Percentiles rank a stretch among this genome's conserved stretches.
phyloP scores from a whole-genome alignment of 257 asterid species.

The Galeopsis tetrahit region DNA sequence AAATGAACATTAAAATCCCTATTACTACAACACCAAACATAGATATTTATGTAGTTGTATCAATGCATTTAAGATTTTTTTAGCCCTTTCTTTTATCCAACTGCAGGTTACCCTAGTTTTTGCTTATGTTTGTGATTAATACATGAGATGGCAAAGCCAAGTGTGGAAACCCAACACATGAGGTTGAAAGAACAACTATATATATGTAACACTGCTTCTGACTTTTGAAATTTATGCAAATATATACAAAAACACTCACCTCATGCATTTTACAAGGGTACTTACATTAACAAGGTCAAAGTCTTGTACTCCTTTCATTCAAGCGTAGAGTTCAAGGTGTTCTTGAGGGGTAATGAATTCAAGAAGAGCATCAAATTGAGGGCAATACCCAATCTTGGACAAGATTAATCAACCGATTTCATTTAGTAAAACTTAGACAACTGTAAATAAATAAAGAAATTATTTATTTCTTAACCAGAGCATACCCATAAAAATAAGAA shows the following conservation, averaged over 20 bases:
- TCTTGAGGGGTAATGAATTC: constrained; percentile 83
- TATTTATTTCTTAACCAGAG: constrained; percentile 11
- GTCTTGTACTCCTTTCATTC: constrained; percentile 93
- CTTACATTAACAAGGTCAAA: constrained; percentile 73
- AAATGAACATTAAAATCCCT: not conserved
- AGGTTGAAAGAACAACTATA: no score
- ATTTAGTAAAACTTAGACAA: constrained; percentile 1
- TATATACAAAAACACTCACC: no score
- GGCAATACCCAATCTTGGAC: constrained; percentile 91
- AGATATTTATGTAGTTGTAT: not conserved
- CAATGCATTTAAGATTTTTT: not conserved
- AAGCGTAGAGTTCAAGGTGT: constrained; percentile 93
- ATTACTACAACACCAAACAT: not conserved
- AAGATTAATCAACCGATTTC: constrained; percentile 20
- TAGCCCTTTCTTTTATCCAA: not conserved
- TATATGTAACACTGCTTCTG: not conserved
- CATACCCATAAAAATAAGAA: constrained; percentile 38
- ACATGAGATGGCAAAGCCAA: no score
- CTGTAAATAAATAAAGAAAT: constrained; percentile 13
- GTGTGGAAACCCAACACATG: no score
- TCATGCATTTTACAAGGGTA: not conserved
- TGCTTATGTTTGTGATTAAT: not conserved
- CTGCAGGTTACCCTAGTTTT: not conserved
- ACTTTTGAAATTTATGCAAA: no score
- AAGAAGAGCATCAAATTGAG: constrained; percentile 95